These are phyloP conservation scores for Coffea canephora DNA, from an alignment of 257 asterid genomes.

Conservation along the genomic window DNA sequence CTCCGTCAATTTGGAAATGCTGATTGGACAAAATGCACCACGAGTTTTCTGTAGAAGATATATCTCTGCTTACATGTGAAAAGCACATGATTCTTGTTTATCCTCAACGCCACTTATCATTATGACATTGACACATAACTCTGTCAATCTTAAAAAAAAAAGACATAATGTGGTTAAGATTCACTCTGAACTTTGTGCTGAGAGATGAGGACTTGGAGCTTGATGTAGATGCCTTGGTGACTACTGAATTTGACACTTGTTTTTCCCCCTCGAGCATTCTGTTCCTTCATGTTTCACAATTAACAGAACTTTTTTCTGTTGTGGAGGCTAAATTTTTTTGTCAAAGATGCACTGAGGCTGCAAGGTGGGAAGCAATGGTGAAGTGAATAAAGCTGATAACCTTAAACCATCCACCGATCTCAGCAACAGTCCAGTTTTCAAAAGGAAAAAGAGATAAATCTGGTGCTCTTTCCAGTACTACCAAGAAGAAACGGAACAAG, in stretches of 20 bases:
- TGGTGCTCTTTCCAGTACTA: slow-evolving; percentile 56
- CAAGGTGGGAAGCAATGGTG: slow-evolving; percentile 33
- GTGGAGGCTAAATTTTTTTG: slow-evolving; percentile 81
- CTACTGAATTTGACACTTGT: slow-evolving; percentile 13
- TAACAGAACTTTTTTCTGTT: slow-evolving; percentile 17
- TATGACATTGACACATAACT: no score
- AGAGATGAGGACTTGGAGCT: slow-evolving; percentile 70
- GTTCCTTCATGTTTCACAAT: not conserved
- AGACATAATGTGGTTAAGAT: not conserved
- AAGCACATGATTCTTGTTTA: no score
- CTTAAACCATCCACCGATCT: slow-evolving; percentile 28
- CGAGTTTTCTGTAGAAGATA: no score
- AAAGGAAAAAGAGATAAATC: slow-evolving; percentile 54
- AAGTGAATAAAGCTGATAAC: slow-evolving; percentile 24
- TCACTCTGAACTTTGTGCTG: slow-evolving; percentile 49
- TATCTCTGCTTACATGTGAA: no score
- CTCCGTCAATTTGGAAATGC: no score
- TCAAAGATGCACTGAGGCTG: slow-evolving; percentile 53
- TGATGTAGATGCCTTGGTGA: slow-evolving; percentile 81
- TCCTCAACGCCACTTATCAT: no score
- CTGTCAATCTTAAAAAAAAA: no score
- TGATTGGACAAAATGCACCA: no score
- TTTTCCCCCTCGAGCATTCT: not conserved
- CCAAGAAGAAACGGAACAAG: slow-evolving; percentile 47
- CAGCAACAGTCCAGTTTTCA: slow-evolving; percentile 33